A percentile compares a stretch with the other conserved stretches of the same genome.
These are phyloP conservation scores for Xylariaceae sp. DNA, from an alignment of 2,329 filamentous ascomycete genomes.

Conservation along the genomic window DNA sequence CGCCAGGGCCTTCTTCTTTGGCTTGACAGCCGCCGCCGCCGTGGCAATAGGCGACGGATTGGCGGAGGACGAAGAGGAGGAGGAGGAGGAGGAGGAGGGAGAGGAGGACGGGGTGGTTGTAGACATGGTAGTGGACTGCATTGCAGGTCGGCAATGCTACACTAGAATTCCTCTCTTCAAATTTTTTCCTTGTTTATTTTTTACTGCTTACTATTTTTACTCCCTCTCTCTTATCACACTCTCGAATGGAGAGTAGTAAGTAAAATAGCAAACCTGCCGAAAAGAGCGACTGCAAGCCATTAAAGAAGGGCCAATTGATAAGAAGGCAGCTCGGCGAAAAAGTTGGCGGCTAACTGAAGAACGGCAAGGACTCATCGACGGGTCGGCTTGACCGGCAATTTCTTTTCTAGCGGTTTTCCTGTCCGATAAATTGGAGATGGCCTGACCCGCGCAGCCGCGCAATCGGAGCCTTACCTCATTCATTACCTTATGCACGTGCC, in stretches of 20 bases:
- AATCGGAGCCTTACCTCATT: not conserved
- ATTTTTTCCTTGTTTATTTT: not conserved
- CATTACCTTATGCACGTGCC: no score
- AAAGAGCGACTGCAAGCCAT: constrained; percentile 27
- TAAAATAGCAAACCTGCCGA: constrained; percentile 19
- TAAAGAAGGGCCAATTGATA: constrained; percentile 23
- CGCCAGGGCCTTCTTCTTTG: constrained; percentile 45
- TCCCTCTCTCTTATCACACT: not conserved
- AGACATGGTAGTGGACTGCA: constrained; percentile 32
- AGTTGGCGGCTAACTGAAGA: constrained; percentile 17
- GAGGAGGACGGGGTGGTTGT: constrained; percentile 1
- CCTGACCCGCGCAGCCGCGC: not conserved
- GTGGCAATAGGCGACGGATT: constrained; percentile 27
- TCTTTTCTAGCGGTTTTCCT: constrained; percentile 32
- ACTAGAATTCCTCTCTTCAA: constrained; percentile 1
- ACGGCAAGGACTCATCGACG: constrained; percentile 5
- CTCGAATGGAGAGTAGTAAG: constrained; percentile 4
- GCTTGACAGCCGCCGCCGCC: constrained; percentile 28
- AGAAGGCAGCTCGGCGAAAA: constrained; percentile 12
- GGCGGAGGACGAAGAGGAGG: constrained; percentile 12
- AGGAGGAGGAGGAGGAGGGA: not conserved
- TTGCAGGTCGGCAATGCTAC: constrained; percentile 33
- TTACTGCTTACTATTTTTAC: not conserved
- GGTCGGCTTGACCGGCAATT: constrained; percentile 28
- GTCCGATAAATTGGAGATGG: constrained; percentile 17